These are phyloP conservation scores for Elsinoe perseae DNA, from an alignment of 2,329 filamentous ascomycete genomes.

Conservation along the genomic window DNA sequence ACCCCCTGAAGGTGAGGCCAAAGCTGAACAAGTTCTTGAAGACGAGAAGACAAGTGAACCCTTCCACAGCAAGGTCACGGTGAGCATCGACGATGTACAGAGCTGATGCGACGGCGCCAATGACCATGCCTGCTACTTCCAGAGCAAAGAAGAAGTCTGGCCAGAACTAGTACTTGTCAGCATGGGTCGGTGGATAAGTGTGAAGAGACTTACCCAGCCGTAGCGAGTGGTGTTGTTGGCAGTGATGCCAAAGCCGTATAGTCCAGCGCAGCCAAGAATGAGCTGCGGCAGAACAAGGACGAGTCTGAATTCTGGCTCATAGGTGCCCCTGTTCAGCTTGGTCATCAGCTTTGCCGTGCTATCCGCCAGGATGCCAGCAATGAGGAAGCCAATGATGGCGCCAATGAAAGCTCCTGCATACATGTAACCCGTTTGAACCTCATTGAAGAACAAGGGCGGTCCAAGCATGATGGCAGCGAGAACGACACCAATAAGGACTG, in stretches of 20 bases:
- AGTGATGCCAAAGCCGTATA: conserved; percentile 79
- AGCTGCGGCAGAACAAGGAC: conserved; percentile 75
- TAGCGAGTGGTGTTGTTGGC: conserved; percentile 54
- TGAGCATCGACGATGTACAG: conserved; percentile 92
- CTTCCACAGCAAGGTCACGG: conserved; percentile 75
- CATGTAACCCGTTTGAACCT: conserved; percentile 75
- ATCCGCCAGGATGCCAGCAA: conserved; percentile 70
- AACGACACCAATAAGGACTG: conserved; percentile 81
- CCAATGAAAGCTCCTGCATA: conserved; percentile 83
- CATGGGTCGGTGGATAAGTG: neutral
- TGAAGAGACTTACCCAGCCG: conserved; percentile 44
- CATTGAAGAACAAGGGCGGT: conserved; percentile 71
- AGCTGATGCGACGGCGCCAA: conserved; percentile 76
- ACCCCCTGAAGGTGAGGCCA: conserved; percentile 73
- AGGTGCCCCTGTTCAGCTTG: conserved; percentile 66
- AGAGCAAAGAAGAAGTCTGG: conserved; percentile 77
- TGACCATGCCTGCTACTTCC: conserved; percentile 82
- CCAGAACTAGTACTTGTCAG: conserved; percentile 38
- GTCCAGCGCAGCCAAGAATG: conserved; percentile 65
- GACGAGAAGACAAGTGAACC: conserved; percentile 79
- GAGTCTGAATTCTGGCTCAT: conserved; percentile 87
- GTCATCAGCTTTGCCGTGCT: conserved; percentile 64
- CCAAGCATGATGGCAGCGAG: conserved; percentile 75
- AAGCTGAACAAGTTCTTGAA: conserved; percentile 96
- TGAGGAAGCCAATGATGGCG: conserved; percentile 64